These are phyloP conservation scores for Heliamphora pulchella DNA, from an alignment of 179 eudicot species.

Conservation along the genomic window DNA sequence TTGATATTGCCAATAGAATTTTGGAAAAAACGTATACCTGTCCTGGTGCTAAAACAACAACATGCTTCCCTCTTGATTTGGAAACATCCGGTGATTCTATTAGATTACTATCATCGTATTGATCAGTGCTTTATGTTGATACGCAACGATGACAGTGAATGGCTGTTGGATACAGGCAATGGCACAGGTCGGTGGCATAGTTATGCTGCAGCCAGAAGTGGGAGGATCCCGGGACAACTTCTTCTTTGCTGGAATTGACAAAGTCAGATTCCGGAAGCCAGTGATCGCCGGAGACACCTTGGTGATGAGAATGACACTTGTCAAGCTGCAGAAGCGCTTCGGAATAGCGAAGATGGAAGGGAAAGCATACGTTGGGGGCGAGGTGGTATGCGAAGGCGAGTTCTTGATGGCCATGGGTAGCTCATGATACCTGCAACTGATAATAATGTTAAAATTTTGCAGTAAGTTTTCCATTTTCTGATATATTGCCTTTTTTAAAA, in stretches of 20 bases:
- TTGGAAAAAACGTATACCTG: too few relatives aligned
- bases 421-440: slow-evolving; percentile 3
- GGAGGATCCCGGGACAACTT: slow-evolving; percentile 79
- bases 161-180: slow-evolving; percentile 50
- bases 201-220: slow-evolving; percentile 79
- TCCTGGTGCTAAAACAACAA: too few relatives aligned
- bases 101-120: too few relatives aligned
- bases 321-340: slow-evolving; percentile 84
- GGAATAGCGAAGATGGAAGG: slow-evolving; percentile 99
- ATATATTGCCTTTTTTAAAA: neutral
- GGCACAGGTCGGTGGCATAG: slow-evolving; percentile 96
- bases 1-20: too few relatives aligned
- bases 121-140: too few relatives aligned
- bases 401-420: slow-evolving; percentile 92
- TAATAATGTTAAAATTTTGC: neutral
- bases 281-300: slow-evolving; percentile 95
- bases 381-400: slow-evolving; percentile 91
- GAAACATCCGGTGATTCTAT: slow-evolving; percentile 2
- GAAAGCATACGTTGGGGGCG: slow-evolving; percentile 92
- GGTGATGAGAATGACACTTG: slow-evolving; percentile 87
- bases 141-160: too few relatives aligned
- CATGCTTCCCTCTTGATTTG: too few relatives aligned
- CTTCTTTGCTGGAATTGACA: slow-evolving; percentile 96
- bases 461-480: neutral
- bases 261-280: slow-evolving; percentile 93